Evolutionary conservation across 306 rosid genomes (phyloP).

Genomic region (Ormosia emarginata): DNA sequence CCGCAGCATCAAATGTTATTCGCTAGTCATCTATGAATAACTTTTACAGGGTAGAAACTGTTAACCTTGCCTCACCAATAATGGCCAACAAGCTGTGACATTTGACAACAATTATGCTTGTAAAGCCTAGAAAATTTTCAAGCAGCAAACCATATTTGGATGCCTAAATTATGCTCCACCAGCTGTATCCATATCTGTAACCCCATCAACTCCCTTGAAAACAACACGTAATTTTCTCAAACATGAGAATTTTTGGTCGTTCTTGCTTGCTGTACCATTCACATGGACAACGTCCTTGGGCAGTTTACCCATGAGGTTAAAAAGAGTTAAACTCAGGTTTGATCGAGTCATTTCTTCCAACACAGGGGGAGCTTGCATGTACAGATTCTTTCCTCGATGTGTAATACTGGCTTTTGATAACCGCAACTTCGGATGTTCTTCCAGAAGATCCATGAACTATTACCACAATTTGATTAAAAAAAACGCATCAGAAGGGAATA

Average conservation of each 20-base stretch:
- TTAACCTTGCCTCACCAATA: constrained; percentile 40
- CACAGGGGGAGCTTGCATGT: constrained; percentile 95
- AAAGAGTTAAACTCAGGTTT: constrained; percentile 60
- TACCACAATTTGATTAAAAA: constrained; percentile 21
- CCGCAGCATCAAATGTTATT: not conserved
- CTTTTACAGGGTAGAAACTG: constrained; percentile 30
- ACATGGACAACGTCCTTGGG: constrained; percentile 69
- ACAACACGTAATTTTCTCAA: constrained; percentile 67
- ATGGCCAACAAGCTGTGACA: constrained; percentile 14
- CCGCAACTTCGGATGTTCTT: constrained; percentile 71
- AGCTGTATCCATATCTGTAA: constrained; percentile 84
- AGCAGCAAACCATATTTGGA: constrained; percentile 7
- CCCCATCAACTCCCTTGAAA: constrained; percentile 83
- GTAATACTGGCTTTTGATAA: constrained; percentile 81
- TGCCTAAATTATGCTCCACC: constrained; percentile 61
- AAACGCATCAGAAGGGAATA: constrained; percentile 5
- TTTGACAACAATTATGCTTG: constrained; percentile 17
- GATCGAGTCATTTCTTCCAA: constrained; percentile 97
- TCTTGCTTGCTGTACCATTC: constrained; percentile 58
- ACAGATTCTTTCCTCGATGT: constrained; percentile 73
- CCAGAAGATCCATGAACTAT: constrained; percentile 71
- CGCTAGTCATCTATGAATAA: not conserved
- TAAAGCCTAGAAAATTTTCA: not conserved
- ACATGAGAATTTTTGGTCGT: constrained; percentile 55
- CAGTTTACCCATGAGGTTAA: constrained; percentile 68